phyloP scores from a whole-genome alignment of 441 rosid species.

The Daphne laureola region DNA sequence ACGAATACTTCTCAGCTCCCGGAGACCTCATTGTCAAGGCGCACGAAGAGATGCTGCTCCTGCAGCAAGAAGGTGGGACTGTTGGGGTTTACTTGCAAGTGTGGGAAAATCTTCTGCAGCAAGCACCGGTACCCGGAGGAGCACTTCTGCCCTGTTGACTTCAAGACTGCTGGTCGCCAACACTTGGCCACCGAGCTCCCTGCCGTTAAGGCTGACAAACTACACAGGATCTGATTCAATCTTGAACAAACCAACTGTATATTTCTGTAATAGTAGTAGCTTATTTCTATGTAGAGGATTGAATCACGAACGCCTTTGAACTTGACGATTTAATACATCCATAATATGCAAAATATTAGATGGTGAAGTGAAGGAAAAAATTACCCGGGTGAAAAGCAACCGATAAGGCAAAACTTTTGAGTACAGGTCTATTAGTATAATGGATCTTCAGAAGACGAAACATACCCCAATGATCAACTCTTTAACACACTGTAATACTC shows the following conservation, averaged over 20 bases:
- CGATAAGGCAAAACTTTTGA: slow-evolving; percentile 6
- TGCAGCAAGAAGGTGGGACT: background rate
- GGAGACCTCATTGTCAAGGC: too few species aligned
- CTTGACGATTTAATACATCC: slow-evolving; percentile 9
- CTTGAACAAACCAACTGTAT: too few species aligned
- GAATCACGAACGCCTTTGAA: too few species aligned
- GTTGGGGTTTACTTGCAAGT: background rate
- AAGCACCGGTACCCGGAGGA: background rate
- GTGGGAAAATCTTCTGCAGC: background rate
- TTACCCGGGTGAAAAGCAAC: too few species aligned
- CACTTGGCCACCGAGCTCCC: too few species aligned
- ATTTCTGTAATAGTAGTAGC: too few species aligned
- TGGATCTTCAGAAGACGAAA: slow-evolving; percentile 22
- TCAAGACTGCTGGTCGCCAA: too few species aligned
- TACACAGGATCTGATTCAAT: too few species aligned
- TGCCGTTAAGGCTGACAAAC: too few species aligned
- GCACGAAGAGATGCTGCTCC: background rate
- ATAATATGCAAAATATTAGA: slow-evolving; percentile 1
- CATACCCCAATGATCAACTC: slow-evolving; percentile 9
- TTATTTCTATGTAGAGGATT: too few species aligned
- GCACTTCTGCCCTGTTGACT: background rate
- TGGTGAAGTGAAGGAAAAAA: background rate
- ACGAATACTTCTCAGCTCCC: too few species aligned
- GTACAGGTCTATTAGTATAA: slow-evolving; percentile 10
- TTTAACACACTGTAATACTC: slow-evolving; percentile 10